Base-by-base conservation (phyloP, 495 filamentous ascomycete genomes). In the Lasiosphaeris hirsuta region DNA sequence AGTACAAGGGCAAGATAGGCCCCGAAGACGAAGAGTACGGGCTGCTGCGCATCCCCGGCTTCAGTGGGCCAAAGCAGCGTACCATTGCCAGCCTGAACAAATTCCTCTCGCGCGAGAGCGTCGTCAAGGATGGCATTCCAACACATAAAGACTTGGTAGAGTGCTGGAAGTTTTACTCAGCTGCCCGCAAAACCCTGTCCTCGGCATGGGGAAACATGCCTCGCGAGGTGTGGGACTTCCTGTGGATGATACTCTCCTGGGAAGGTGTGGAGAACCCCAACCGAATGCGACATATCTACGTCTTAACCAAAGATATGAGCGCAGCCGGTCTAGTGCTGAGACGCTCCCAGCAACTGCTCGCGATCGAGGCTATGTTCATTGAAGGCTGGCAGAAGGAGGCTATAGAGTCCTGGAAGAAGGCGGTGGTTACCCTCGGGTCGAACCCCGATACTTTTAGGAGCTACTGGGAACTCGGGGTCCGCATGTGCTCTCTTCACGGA, bases 381-480 rank as follows among this genome's bases (percentile, higher is more conserved):
- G 78, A 77, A 10, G 86, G 84, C 4, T 80, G 81, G 59, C 73
- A 78, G 43, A 76, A 74, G 1, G 70, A 81, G 58, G 88, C 89
- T 7, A 72, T 90, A 37, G 77, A 83, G 38, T 72, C 83, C 13
- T 90, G 87, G 86, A 78, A 87, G 69, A 77, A 79, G 53, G 77
- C 81, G 35, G 78, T 79, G 41, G 63, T 68, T 5, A 76, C 76
- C 1, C 72, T 87, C 30, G 81, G 79, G 9, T 68, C 80, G 15
- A 75, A 75, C 30, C 76, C 79, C 40, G 77, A 82, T 14, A 71
- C 71, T 2, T 77, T 72, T 18, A 75, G 79, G 62, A 70, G 75
- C 23, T 90, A 87, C 63, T 88, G 80, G 79, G 80, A 81, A 63
- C 79, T 90, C 17, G 89, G 89, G 8, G 78, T 89, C 15, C 81